Percentiles rank a stretch among this genome's conserved stretches.
Evolutionary conservation across 2,329 filamentous ascomycete genomes (phyloP).

Genomic region (Cladorrhinum sp.): DNA sequence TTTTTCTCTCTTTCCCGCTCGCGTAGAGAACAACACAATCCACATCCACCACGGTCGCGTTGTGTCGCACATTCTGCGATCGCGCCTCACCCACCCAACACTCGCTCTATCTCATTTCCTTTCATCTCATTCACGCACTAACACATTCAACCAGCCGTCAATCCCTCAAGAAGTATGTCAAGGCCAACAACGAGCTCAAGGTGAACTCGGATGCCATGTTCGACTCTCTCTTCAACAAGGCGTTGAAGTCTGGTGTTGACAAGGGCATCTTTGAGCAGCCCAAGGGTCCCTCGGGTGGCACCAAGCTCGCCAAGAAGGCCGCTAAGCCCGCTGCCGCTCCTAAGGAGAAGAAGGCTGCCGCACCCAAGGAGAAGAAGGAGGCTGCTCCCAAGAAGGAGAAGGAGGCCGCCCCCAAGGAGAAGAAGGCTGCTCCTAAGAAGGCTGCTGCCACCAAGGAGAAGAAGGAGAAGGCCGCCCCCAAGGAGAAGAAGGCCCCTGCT

Average conservation of each 20-base stretch:
- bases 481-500: slow-evolving; percentile 39
- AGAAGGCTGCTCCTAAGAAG: slow-evolving; percentile 34
- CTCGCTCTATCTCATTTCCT: slow-evolving; percentile 16
- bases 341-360: slow-evolving; percentile 30
- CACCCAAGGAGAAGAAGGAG: slow-evolving; percentile 36
- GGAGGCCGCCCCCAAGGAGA: slow-evolving; percentile 20
- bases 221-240: slow-evolving; percentile 79
- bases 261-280: slow-evolving; percentile 85
- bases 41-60: slow-evolving; percentile 11
- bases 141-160: slow-evolving; percentile 46
- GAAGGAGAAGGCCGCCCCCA: slow-evolving; percentile 30
- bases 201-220: slow-evolving; percentile 52
- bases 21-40: background rate
- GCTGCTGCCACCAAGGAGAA: slow-evolving; percentile 37
- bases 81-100: background rate
- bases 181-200: slow-evolving; percentile 51
- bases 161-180: slow-evolving; percentile 60
- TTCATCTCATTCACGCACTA: slow-evolving; percentile 25
- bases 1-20: slow-evolving; percentile 11
- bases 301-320: slow-evolving; percentile 85
- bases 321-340: slow-evolving; percentile 36
- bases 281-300: slow-evolving; percentile 86
- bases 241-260: slow-evolving; percentile 76
- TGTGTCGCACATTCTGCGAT: slow-evolving; percentile 12
- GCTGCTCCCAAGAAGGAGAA: slow-evolving; percentile 20